Conservation (phyloP, 805 yeast species). For the Metschnikowia arizonensis region DNA sequence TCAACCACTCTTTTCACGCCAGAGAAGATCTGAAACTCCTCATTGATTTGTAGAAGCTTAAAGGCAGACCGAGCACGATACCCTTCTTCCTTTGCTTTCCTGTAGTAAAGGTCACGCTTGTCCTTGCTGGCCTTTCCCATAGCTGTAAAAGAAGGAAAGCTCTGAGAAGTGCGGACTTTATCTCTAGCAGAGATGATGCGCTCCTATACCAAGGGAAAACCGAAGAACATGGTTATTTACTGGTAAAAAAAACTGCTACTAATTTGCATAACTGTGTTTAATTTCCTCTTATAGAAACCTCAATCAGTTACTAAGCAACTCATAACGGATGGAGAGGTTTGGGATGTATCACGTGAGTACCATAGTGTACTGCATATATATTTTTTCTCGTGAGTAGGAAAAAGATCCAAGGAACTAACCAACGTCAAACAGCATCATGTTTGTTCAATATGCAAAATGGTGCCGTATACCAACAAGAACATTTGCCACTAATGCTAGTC, state of each 20-base stretch:
- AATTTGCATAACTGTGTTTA: not conserved
- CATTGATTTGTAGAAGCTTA: conserved; percentile 84
- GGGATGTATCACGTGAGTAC: not conserved
- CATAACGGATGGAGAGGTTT: too few relatives aligned
- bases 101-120: conserved; percentile 83
- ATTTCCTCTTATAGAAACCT: not conserved
- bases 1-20: conserved; percentile 85
- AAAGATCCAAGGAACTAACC: not conserved
- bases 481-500: conserved; percentile 6
- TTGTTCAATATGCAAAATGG: conserved; percentile 8
- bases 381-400: conserved; percentile 4
- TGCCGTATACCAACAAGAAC: conserved; percentile 7
- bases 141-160: not conserved
- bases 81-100: conserved; percentile 97
- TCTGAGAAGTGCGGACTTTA: conserved; percentile 3
- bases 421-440: conserved; percentile 3
- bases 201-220: not conserved
- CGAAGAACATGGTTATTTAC: not conserved
- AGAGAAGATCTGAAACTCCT: conserved; percentile 77
- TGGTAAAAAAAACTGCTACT: not conserved
- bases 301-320: not conserved
- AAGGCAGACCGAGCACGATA: conserved; percentile 97
- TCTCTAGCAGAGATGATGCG: conserved; percentile 1
- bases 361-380: not conserved
- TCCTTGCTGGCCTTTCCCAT: conserved; percentile 93